Percentiles rank a stretch among this genome's conserved stretches.
Evolutionary conservation across 2,329 filamentous ascomycete species (phyloP).

Genomic region (Pochonia chlamydosporia): DNA sequence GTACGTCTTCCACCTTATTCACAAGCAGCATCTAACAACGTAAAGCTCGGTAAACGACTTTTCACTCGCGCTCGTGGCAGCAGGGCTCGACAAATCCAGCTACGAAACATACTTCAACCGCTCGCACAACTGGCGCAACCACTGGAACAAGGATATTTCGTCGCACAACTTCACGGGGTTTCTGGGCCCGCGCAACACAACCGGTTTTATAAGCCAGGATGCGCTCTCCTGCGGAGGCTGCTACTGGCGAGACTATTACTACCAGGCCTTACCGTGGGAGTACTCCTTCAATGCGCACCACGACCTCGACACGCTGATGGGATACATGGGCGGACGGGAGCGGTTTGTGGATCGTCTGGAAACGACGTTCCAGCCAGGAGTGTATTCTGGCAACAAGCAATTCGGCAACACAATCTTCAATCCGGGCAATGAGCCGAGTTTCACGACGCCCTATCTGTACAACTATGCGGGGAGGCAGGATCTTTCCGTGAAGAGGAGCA

Average conservation of each 20-base stretch:
- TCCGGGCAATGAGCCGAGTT: slow-evolving; percentile 62
- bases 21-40: neutral
- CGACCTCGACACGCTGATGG: slow-evolving; percentile 51
- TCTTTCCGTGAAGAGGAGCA: no score
- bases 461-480: no score
- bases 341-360: slow-evolving; percentile 54
- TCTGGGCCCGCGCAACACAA: slow-evolving; percentile 53
- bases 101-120: slow-evolving; percentile 55
- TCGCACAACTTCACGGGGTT: slow-evolving; percentile 60
- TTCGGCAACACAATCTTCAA: slow-evolving; percentile 58
- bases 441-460: slow-evolving; percentile 64
- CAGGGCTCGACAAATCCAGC: slow-evolving; percentile 46
- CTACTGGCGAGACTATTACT: slow-evolving; percentile 57
- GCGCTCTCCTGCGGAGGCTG: slow-evolving; percentile 56
- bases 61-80: slow-evolving; percentile 57
- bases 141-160: slow-evolving; percentile 57
- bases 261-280: slow-evolving; percentile 57
- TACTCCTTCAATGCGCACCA: slow-evolving; percentile 67
- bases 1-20: slow-evolving; percentile 18
- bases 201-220: slow-evolving; percentile 45
- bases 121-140: slow-evolving; percentile 65
- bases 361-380: slow-evolving; percentile 50
- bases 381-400: slow-evolving; percentile 31
- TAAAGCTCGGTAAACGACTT: slow-evolving; percentile 60
- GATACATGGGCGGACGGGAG: slow-evolving; percentile 46